Base-by-base conservation (phyloP, 208 protist species). In the Trypanosoma cruzi region DNA sequence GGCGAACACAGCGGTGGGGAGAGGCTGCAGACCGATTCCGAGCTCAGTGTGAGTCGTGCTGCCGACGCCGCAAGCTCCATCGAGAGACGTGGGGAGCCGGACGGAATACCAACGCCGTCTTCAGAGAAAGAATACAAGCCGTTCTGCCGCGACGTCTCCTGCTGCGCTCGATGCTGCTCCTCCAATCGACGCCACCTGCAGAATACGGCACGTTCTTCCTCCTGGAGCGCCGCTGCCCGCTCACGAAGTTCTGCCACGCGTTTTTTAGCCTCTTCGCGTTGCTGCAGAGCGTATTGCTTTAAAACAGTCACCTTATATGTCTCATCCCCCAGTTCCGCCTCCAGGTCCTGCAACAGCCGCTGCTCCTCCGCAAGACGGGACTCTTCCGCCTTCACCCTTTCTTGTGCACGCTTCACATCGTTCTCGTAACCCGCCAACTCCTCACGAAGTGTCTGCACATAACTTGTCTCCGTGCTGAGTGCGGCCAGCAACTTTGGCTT, bases 71-170 rank as follows among this genome's bases (percentile, higher is more conserved):
- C 62, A 20, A 67, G 29, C 22, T 67, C 62, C n/a, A 36, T 42
- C 13, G 62, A 67, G 13, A 57, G 26, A 28, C 53, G 64, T 32
- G 53, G 34, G 36, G n/a, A 37, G 14, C 64, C 54, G 22, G 37
- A 58, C 0, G 40, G 4, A 42, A 50, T 20, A 14, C 52, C 64
- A 28, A 53, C n/a, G n/a, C 64, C 64, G n/a, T 69, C 64, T 32
- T 36, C 37, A 16, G 64, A 52, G 20, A 69, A 69, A 32, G 64
- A 69, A n/a, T 61, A 60, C 36, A 69, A 24, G 34, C 52, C 29
- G 28, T 1, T 56, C 24, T 26, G n/a, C 18, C 3, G 32, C n/a
- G 31, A 34, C 22, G 18, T 28, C 1, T 40, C 11, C 24, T n/a
- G 29, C 22, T 37, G 13, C 14, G 6, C 53, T 16, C 24, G 26